These are phyloP conservation scores for Fusarium mangiferae DNA, from an alignment of 2,329 filamentous ascomycete genomes.

Conservation along the genomic window DNA sequence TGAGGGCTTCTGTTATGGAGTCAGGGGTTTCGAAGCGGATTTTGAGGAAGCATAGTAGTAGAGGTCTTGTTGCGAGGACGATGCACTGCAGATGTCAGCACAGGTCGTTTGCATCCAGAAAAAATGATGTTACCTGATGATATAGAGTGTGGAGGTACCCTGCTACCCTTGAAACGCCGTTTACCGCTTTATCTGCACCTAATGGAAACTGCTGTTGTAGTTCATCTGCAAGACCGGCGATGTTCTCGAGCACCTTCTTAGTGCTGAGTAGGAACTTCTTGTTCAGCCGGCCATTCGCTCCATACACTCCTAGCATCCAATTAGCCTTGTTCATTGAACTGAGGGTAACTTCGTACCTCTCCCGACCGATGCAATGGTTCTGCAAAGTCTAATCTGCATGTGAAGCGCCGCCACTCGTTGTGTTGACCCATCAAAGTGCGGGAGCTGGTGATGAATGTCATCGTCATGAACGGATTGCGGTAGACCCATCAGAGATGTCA, in stretches of 20 bases:
- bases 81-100: slow-evolving; percentile 41
- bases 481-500: slow-evolving; percentile 64
- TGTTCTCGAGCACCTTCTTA: slow-evolving; percentile 44
- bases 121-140: slow-evolving; percentile 38
- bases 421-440: slow-evolving; percentile 42
- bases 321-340: background rate
- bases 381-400: slow-evolving; percentile 48
- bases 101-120: rapidly evolving
- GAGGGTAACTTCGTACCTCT: slow-evolving; percentile 34
- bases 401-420: slow-evolving; percentile 44
- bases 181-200: slow-evolving; percentile 41
- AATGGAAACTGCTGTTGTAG: slow-evolving; percentile 46
- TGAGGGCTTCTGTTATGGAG: slow-evolving; percentile 46
- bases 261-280: slow-evolving; percentile 47
- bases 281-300: slow-evolving; percentile 44
- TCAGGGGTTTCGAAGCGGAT: slow-evolving; percentile 44
- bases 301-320: slow-evolving; percentile 41
- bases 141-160: slow-evolving; percentile 49
- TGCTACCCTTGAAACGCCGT: slow-evolving; percentile 48
- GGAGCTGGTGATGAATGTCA: slow-evolving; percentile 58
- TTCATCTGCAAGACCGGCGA: slow-evolving; percentile 46
- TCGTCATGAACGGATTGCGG: slow-evolving; percentile 61
- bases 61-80: slow-evolving; percentile 46
- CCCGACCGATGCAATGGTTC: slow-evolving; percentile 46
- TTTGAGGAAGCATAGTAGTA: slow-evolving; percentile 48